Evolutionary conservation across 2,329 filamentous ascomycete species (phyloP).

Genomic region (Gnomoniopsis smithogilvyi): DNA sequence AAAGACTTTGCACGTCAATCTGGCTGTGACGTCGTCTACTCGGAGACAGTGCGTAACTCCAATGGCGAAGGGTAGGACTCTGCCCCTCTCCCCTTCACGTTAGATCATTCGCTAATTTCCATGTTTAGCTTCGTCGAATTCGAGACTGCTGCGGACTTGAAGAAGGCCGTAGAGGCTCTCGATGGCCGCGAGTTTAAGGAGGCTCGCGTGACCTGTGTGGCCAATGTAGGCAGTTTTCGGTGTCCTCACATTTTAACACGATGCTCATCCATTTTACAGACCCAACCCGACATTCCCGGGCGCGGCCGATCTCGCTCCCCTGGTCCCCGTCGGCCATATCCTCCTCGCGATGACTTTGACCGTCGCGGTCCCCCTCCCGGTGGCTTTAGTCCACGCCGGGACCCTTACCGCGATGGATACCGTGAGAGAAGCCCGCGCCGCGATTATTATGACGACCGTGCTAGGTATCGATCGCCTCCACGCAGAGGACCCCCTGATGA

Average conservation of each 20-base stretch:
- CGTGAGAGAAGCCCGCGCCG: slow-evolving; percentile 83
- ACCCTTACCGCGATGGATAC: slow-evolving; percentile 67
- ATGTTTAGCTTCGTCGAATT: slow-evolving; percentile 87
- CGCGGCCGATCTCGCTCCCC: slow-evolving; percentile 80
- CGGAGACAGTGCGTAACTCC: slow-evolving; percentile 88
- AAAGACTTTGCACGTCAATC: slow-evolving; percentile 99
- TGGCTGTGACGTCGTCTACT: slow-evolving; percentile 96
- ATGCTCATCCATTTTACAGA: slow-evolving; percentile 43
- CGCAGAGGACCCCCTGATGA: slow-evolving; percentile 74
- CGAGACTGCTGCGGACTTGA: slow-evolving; percentile 85
- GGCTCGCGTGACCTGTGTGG: slow-evolving; percentile 76
- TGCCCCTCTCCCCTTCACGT: not conserved
- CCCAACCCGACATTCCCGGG: slow-evolving; percentile 73
- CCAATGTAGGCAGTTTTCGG: slow-evolving; percentile 65
- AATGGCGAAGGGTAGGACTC: slow-evolving; percentile 84
- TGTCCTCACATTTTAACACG: slow-evolving; percentile 8
- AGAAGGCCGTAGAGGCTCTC: slow-evolving; percentile 90
- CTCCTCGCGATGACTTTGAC: slow-evolving; percentile 76
- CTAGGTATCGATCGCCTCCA: slow-evolving; percentile 76
- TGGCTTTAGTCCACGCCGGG: slow-evolving; percentile 78
- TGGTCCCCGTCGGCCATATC: slow-evolving; percentile 61
- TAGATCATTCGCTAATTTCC: slow-evolving; percentile 11
- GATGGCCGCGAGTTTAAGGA: slow-evolving; percentile 93
- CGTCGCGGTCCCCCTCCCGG: slow-evolving; percentile 73
- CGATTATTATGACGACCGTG: slow-evolving; percentile 82